Percentiles rank a stretch among this genome's conserved stretches.
phyloP scores from a whole-genome alignment of 2,329 filamentous ascomycete genomes.

The Cercospora sojina region DNA sequence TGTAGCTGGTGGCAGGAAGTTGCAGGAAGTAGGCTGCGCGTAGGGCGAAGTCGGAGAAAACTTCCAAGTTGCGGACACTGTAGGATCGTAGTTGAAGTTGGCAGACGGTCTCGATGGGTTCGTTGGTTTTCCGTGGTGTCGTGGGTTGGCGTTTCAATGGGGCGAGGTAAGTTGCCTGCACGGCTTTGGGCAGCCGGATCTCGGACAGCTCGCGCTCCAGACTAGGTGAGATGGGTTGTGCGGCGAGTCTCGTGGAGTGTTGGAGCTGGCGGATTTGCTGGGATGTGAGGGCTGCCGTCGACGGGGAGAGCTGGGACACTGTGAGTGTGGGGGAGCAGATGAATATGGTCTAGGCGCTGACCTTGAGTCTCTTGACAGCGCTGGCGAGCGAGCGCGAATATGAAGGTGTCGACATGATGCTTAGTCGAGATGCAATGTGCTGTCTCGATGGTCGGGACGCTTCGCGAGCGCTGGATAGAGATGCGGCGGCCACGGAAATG shows the following conservation, averaged over 20 bases:
- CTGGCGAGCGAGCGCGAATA: conserved; percentile 47
- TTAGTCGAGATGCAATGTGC: neutral
- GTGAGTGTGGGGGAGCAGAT: neutral
- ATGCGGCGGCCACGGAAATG: neutral
- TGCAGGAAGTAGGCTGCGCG: conserved; percentile 92
- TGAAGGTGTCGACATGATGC: conserved; percentile 46
- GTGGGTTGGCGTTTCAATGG: conserved; percentile 74
- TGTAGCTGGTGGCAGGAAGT: conserved; percentile 79
- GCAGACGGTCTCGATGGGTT: conserved; percentile 1
- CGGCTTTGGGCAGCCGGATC: conserved; percentile 68
- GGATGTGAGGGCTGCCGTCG: neutral
- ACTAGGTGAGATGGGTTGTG: conserved; percentile 11
- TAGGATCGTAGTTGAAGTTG: conserved; percentile 93
- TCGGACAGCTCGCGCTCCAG: conserved; percentile 32
- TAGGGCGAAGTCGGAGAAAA: conserved; percentile 91
- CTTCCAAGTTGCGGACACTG: conserved; percentile 83
- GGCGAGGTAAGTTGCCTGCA: conserved; percentile 82
- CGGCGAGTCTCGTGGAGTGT: conserved; percentile 18
- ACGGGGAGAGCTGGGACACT: conserved; percentile 27
- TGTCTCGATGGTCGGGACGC: neutral
- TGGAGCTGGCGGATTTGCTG: conserved; percentile 25
- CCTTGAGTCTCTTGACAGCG: conserved; percentile 46
- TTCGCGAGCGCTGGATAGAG: neutral
- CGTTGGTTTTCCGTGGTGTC: conserved; percentile 48
- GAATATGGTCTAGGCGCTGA: conserved; percentile 22